Conservation (phyloP, 2,329 filamentous ascomycete species). For the Talaromyces atroroseus region DNA sequence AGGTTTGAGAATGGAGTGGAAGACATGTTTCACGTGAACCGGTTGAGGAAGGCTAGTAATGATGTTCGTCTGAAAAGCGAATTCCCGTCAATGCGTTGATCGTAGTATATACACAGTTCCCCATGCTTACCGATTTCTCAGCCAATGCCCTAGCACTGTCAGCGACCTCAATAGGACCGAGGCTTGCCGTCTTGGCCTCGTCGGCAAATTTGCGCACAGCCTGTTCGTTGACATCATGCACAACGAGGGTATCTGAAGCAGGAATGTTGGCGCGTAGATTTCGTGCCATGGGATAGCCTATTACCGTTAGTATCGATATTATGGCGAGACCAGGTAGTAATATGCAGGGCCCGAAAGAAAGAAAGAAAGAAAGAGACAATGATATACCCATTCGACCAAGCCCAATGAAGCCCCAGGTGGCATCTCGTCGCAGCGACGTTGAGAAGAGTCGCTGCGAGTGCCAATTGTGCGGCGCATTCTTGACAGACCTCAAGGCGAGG, state of each 20-base stretch:
- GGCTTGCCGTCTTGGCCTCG: constrained; percentile 46
- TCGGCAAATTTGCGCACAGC: constrained; percentile 53
- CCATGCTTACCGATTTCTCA: constrained; percentile 57
- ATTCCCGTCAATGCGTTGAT: neutral
- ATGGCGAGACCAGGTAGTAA: neutral
- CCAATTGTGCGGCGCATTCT: neutral
- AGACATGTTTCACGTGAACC: constrained; percentile 78
- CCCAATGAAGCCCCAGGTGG: constrained; percentile 56
- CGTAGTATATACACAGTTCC: neutral
- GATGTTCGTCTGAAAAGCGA: constrained; percentile 36
- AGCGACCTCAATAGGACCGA: constrained; percentile 49
- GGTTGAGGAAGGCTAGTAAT: constrained; percentile 88
- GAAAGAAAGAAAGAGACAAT: neutral
- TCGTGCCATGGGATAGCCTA: constrained; percentile 67
- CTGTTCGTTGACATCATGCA: constrained; percentile 61
- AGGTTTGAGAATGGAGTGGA: constrained; percentile 64
- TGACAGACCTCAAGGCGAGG: constrained; percentile 5
- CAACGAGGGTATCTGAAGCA: constrained; percentile 54
- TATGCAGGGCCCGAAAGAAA: neutral
- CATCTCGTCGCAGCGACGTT: constrained; percentile 38
- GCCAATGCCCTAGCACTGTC: constrained; percentile 57
- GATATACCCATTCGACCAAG: constrained; percentile 56
- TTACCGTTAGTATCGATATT: neutral
- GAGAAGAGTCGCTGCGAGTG: constrained; percentile 39
- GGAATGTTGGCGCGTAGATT: constrained; percentile 65